Base-by-base conservation (phyloP, 768 basidiomycete genomes). In the Harrya chromipes region DNA sequence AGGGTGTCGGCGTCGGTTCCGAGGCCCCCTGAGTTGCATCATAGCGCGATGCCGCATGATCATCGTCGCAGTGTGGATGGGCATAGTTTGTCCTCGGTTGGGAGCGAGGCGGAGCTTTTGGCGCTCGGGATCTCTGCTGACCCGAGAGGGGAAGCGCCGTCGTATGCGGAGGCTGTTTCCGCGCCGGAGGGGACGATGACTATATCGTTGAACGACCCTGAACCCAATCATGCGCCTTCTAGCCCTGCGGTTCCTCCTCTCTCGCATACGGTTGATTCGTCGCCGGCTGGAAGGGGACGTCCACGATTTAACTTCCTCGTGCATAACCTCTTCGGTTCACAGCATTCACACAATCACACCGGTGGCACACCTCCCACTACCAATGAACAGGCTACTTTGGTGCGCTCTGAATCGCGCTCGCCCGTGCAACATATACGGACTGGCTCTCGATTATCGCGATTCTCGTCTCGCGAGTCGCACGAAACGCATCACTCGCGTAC, bases 81-180 rank as follows among this genome's bases (percentile, higher is more conserved):
- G 6, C 50, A 27, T 40, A 66, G 66, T 43, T 4, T 52, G 36
- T 54, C 46, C 14, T 64, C 65, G 34, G 43, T 40, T 19, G 63
- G 51, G 31, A 67, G 63, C 42, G 58, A 57, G 20, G 43, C 47
- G 2, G 67, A 56, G 23, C 35, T 67, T 1, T 52, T 67, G 27
- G 40, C 40, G n/a, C 55, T 56, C 13, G 36, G 3, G 0, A 9
- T 53, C 10, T 62, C 60, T 20, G 39, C 21, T 12, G 77, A 76
- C 58, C 73, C 76, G 9, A 70, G 82, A 53, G 87, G 84, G 20
- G 80, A 81, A 35, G 82, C 84, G 6, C 87, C 87, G 4, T 66
- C 85, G 0, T 90, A 90, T 64, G 79, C 76, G 43, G 85, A 87
- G 56, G 55, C 50, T 26, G 48, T 54, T 31, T 60, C 67, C 35